phyloP scores from a whole-genome alignment of 768 basidiomycete genomes.

The Boletus rubropictus region DNA sequence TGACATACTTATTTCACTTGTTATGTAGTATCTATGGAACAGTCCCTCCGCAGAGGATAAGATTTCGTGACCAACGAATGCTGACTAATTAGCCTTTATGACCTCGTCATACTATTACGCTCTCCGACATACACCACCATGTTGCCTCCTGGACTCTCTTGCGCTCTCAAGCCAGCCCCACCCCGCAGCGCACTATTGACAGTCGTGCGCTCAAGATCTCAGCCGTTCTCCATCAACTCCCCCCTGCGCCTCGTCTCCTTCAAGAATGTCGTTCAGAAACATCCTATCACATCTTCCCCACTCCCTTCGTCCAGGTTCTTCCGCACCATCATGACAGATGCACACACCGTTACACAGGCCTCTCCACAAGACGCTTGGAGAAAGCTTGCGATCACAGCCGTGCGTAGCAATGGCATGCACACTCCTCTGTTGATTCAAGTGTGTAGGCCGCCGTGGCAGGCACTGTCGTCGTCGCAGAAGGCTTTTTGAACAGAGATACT shows the following conservation, averaged over 20 bases:
- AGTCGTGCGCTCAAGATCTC: slow-evolving; percentile 13
- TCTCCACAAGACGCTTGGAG: slow-evolving; percentile 43
- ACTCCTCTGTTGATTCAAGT: neutral
- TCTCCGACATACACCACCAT: slow-evolving; percentile 11
- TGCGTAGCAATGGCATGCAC: slow-evolving; percentile 25
- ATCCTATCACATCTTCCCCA: slow-evolving; percentile 19
- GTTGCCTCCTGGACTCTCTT: slow-evolving; percentile 5
- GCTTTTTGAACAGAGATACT: slow-evolving; percentile 72
- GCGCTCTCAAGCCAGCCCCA: slow-evolving; percentile 12
- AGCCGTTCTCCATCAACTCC: slow-evolving; percentile 22
- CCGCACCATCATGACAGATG: slow-evolving; percentile 49
- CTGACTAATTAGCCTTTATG: slow-evolving; percentile 12
- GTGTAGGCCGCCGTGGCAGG: slow-evolving; percentile 66
- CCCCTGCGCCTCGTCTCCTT: slow-evolving; percentile 8
- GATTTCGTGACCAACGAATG: slow-evolving; percentile 1
- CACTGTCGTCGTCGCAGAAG: slow-evolving; percentile 56
- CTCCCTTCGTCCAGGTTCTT: slow-evolving; percentile 28
- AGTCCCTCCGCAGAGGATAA: too few relatives aligned
- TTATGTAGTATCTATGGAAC: neutral
- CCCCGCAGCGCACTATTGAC: slow-evolving; percentile 21
- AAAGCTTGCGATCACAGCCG: slow-evolving; percentile 49
- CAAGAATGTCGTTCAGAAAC: slow-evolving; percentile 28
- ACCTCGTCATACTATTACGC: neutral
- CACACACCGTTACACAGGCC: slow-evolving; percentile 30
- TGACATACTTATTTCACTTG: slow-evolving; percentile 9